Conservation (phyloP, 495 filamentous ascomycete species). For the Tetracladium setigerum region DNA sequence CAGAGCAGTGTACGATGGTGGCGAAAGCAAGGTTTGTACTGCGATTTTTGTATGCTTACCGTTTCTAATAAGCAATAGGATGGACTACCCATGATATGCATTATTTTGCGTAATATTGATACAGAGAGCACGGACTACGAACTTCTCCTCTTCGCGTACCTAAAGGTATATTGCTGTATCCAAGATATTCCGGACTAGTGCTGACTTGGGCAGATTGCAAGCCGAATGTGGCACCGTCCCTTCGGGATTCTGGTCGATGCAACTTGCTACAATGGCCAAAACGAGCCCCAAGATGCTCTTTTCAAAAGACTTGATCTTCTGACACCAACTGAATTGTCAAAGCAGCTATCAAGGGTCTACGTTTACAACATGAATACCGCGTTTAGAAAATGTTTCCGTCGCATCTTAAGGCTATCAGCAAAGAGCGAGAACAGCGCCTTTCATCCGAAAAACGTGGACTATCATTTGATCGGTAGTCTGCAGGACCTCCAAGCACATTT, state of each 20-base stretch:
- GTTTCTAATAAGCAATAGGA: conserved; percentile 30
- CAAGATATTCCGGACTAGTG: not conserved
- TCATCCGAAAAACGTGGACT: conserved; percentile 52
- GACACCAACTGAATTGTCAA: conserved; percentile 48
- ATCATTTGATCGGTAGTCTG: conserved; percentile 50
- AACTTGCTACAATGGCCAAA: conserved; percentile 55
- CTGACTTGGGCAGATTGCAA: conserved; percentile 43
- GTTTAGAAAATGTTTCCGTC: conserved; percentile 54
- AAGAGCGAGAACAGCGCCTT: conserved; percentile 47
- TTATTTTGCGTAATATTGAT: conserved; percentile 56
- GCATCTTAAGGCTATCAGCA: conserved; percentile 45
- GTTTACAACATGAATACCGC: conserved; percentile 66
- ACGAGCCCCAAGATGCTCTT: conserved; percentile 51
- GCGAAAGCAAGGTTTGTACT: conserved; percentile 49
- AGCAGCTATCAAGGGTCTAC: conserved; percentile 48
- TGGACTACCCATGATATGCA: conserved; percentile 56
- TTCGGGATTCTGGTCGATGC: conserved; percentile 59
- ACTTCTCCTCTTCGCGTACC: conserved; percentile 53
- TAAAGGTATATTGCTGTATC: conserved; percentile 36
- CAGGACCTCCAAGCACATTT: conserved; percentile 58
- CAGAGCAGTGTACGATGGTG: conserved; percentile 58
- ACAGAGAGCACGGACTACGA: conserved; percentile 51
- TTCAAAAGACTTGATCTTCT: conserved; percentile 49
- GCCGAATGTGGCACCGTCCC: conserved; percentile 57
- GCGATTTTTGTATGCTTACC: not conserved